Percentiles rank a stretch among this genome's conserved stretches.
These are phyloP conservation scores for Pseudogymnoascus sp. DNA, from an alignment of 2,329 filamentous ascomycete genomes.

Conservation along the genomic window DNA sequence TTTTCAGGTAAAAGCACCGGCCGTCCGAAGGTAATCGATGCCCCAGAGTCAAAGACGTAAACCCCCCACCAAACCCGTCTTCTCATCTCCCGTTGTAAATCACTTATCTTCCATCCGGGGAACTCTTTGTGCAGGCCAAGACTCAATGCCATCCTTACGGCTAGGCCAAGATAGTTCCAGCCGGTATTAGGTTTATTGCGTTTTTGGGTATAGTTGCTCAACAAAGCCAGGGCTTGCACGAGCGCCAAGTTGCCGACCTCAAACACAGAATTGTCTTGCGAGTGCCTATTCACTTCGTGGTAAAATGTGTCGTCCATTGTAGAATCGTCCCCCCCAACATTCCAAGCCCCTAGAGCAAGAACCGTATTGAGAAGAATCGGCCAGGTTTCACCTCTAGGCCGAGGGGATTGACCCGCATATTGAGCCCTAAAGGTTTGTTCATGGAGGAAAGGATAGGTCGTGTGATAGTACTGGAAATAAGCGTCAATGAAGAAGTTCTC, in stretches of 20 bases:
- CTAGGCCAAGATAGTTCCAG: constrained; percentile 44
- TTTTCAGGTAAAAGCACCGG: constrained; percentile 22
- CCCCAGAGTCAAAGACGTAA: constrained; percentile 40
- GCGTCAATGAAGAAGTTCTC: constrained; percentile 14
- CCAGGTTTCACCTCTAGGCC: constrained; percentile 26
- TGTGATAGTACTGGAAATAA: constrained; percentile 18
- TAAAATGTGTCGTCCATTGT: constrained; percentile 27
- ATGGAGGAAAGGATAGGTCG: constrained; percentile 18
- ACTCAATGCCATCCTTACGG: constrained; percentile 41
- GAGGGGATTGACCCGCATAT: not conserved
- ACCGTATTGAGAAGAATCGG: constrained; percentile 30
- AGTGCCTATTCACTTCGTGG: constrained; percentile 24
- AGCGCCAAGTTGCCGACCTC: constrained; percentile 29
- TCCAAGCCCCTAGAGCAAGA: constrained; percentile 32
- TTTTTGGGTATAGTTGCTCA: constrained; percentile 37
- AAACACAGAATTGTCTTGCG: constrained; percentile 26
- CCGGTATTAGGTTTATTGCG: constrained; percentile 43
- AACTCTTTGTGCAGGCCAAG: constrained; percentile 41
- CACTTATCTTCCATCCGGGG: constrained; percentile 30
- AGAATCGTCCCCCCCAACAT: constrained; percentile 22
- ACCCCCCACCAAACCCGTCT: constrained; percentile 36
- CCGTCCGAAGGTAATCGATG: constrained; percentile 38
- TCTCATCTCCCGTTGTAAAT: constrained; percentile 33
- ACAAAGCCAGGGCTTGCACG: constrained; percentile 26
- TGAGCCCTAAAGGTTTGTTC: constrained; percentile 17